A percentile compares a stretch with the other conserved stretches of the same genome.
Evolutionary conservation across 352 stramenopile genomes (phyloP).

Genomic region (Chrysophaeum taylorii): DNA sequence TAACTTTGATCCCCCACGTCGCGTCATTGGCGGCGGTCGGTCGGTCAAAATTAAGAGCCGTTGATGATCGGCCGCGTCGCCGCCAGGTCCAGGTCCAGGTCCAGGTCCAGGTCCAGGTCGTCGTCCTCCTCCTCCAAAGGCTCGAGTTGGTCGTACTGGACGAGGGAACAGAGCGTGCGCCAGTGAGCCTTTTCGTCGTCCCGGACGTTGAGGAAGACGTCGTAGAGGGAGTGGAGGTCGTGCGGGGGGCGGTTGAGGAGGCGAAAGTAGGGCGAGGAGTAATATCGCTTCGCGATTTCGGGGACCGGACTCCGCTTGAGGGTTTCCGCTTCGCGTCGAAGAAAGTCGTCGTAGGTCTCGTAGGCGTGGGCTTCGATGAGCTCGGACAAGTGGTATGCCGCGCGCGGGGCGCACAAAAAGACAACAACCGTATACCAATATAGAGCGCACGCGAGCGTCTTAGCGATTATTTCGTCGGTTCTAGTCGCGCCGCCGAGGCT

Average conservation of each 20-base stretch:
- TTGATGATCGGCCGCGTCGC: no score
- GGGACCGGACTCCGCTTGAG: constrained; percentile 17
- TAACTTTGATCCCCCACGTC: no score
- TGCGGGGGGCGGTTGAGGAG: constrained; percentile 7
- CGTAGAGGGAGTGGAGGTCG: constrained; percentile 51
- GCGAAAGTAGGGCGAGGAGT: constrained; percentile 38
- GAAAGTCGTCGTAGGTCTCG: constrained; percentile 43
- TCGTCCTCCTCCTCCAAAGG: no score
- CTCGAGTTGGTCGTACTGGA: constrained; percentile 4
- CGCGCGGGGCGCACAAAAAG: constrained; percentile 38
- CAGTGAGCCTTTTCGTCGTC: constrained; percentile 67
- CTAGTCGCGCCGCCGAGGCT: constrained; percentile 45
- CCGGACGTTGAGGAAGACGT: constrained; percentile 59
- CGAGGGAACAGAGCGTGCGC: constrained; percentile 47
- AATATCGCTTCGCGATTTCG: constrained; percentile 46
- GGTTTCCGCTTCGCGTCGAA: constrained; percentile 25
- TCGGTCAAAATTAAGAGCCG: no score
- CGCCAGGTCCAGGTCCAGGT: no score
- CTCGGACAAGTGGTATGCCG: constrained; percentile 51
- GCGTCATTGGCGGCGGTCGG: no score
- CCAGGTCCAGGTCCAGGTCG: no score
- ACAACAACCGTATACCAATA: constrained; percentile 45
- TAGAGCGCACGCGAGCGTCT: constrained; percentile 62
- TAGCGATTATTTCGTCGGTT: constrained; percentile 53
- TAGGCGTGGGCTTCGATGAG: constrained; percentile 51